Conservation (phyloP, 78 protist species). For the Salpingoeca rosetta region DNA sequence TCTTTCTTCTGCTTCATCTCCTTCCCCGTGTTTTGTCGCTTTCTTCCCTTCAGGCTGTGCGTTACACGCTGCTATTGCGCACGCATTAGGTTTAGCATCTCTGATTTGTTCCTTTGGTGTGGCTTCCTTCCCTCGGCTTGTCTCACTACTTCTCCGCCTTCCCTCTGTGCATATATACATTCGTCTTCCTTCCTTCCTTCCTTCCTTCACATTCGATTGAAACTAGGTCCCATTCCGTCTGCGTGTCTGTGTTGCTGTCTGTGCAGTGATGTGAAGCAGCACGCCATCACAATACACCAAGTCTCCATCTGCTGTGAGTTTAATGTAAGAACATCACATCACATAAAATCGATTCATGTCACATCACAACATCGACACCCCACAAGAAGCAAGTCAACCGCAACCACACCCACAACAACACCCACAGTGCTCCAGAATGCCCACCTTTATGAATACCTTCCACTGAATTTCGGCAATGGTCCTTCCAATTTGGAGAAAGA, state of each 20-base stretch:
- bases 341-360: too few species aligned
- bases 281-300: not conserved
- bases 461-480: conserved; percentile 13
- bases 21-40: too few species aligned
- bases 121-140: too few species aligned
- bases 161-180: too few species aligned
- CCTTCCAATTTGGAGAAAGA: conserved; percentile 46
- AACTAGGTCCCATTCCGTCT: not conserved
- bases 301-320: not conserved
- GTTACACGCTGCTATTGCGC: too few species aligned
- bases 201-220: not conserved
- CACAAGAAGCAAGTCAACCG: not conserved
- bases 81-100: too few species aligned
- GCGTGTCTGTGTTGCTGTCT: not conserved
- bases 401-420: not conserved
- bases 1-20: too few species aligned
- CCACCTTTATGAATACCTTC: conserved; percentile 7
- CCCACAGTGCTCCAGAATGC: not conserved
- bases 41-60: too few species aligned
- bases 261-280: not conserved
- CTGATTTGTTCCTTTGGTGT: too few species aligned
- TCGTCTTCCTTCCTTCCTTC: too few species aligned
- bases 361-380: too few species aligned
- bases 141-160: too few species aligned
- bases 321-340: not conserved